Evolutionary conservation across 805 yeast species (phyloP).

Genomic region (Ogataea pini): DNA sequence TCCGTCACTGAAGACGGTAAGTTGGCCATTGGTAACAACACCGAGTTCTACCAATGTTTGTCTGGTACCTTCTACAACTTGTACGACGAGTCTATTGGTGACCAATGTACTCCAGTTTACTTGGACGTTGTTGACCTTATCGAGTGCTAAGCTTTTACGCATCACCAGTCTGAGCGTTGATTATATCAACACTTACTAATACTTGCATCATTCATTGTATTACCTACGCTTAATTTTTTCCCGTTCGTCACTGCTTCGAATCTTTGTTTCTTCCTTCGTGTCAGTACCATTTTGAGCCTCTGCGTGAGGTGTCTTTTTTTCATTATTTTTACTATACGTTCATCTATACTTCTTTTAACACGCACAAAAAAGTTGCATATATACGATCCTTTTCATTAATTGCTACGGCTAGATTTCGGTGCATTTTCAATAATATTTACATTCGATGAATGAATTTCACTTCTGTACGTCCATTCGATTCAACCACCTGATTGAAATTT

Average conservation of each 20-base stretch:
- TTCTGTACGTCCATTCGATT: too few species aligned
- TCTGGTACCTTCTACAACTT: slow-evolving; percentile 62
- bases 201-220: slow-evolving; percentile 10
- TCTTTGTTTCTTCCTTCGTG: background rate
- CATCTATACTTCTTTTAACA: background rate
- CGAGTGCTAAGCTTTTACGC: slow-evolving; percentile 38
- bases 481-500: background rate
- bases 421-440: too few species aligned
- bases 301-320: slow-evolving; percentile 1
- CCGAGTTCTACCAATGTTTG: slow-evolving; percentile 53
- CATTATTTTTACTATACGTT: background rate
- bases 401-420: too few species aligned
- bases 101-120: slow-evolving; percentile 47
- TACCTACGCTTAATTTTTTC: slow-evolving; percentile 3
- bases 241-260: slow-evolving; percentile 2
- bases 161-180: background rate
- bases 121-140: slow-evolving; percentile 48
- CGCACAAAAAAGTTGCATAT: slow-evolving; percentile 3
- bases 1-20: slow-evolving; percentile 44
- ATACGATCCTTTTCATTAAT: slow-evolving; percentile 1
- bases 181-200: background rate
- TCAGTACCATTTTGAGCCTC: slow-evolving; percentile 5
- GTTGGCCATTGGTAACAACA: slow-evolving; percentile 51
- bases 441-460: too few species aligned
- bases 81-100: slow-evolving; percentile 49